Evolutionary conservation across 2,329 filamentous ascomycete genomes (phyloP).

Genomic region (Colletotrichum noveboracense): DNA sequence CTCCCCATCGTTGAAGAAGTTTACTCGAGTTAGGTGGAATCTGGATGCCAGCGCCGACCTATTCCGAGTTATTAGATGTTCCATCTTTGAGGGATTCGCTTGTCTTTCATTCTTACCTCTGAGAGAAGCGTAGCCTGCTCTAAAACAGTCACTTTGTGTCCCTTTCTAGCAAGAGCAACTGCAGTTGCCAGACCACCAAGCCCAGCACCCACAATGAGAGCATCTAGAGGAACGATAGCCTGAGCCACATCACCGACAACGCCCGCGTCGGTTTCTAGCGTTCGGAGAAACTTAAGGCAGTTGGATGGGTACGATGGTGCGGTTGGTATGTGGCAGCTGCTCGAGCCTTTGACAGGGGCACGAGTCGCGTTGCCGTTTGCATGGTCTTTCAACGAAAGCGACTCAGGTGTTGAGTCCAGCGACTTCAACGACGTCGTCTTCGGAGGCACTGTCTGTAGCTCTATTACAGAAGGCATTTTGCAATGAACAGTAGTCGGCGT

Average conservation of each 20-base stretch:
- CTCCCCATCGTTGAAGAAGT: conserved; percentile 23
- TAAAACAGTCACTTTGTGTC: conserved; percentile 18
- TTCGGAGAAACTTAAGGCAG: conserved; percentile 12
- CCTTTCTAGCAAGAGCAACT: conserved; percentile 7
- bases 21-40: conserved; percentile 24
- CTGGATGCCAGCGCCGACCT: conserved; percentile 25
- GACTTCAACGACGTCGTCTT: neutral
- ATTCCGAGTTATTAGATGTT: neutral
- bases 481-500: neutral
- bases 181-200: conserved; percentile 20
- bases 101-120: neutral
- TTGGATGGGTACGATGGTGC: conserved; percentile 16
- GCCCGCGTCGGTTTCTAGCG: neutral
- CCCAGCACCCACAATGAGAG: conserved; percentile 20
- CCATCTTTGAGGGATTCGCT: neutral
- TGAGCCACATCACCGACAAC: neutral
- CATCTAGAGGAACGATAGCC: neutral
- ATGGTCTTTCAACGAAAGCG: neutral
- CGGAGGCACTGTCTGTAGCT: neutral
- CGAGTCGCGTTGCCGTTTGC: neutral
- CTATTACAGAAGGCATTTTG: neutral
- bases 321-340: neutral
- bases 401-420: neutral
- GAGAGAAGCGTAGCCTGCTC: conserved; percentile 16
- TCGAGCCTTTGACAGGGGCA: neutral